phyloP scores from a whole-genome alignment of 345 rosid genomes.

The Gossypium raimondii region DNA sequence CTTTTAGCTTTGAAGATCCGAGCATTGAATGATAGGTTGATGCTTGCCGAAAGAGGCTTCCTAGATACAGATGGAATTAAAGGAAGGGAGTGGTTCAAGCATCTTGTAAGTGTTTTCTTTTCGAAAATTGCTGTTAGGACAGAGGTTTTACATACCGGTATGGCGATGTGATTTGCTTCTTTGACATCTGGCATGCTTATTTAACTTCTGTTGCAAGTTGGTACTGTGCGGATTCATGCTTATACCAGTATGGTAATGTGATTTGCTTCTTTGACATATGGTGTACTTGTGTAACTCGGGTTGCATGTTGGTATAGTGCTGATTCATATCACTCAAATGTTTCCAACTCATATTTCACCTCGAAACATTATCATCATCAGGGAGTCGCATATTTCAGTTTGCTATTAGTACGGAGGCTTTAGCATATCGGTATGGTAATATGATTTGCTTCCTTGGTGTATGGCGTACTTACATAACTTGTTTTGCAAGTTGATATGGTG shows the following conservation, averaged over 20 bases:
- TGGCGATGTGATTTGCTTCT: background rate
- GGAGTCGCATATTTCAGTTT: too few species aligned
- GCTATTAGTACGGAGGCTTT: background rate
- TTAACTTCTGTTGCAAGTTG: background rate
- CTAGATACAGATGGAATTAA: conserved; percentile 69
- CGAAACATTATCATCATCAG: too few species aligned
- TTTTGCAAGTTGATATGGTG: background rate
- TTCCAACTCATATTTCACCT: background rate
- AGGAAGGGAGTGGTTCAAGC: conserved; percentile 88
- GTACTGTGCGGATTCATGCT: background rate
- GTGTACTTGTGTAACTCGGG: background rate
- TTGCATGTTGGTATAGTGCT: background rate
- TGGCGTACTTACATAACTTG: background rate
- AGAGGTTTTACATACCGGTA: background rate
- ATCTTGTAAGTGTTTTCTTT: conserved; percentile 52
- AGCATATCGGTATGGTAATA: background rate
- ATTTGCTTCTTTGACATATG: background rate
- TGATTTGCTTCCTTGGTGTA: background rate
- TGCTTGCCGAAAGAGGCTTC: conserved; percentile 93
- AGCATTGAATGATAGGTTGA: conserved; percentile 72
- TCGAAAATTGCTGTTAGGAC: conserved; percentile 5
- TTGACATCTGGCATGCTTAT: background rate
- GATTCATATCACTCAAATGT: background rate
- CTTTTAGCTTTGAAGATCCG: conserved; percentile 36
- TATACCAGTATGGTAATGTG: background rate